Evolutionary conservation across 805 yeast species (phyloP), one percentile per base, ranked within the genome.

Genomic region (Metschnikowia cerradonensis): DNA sequence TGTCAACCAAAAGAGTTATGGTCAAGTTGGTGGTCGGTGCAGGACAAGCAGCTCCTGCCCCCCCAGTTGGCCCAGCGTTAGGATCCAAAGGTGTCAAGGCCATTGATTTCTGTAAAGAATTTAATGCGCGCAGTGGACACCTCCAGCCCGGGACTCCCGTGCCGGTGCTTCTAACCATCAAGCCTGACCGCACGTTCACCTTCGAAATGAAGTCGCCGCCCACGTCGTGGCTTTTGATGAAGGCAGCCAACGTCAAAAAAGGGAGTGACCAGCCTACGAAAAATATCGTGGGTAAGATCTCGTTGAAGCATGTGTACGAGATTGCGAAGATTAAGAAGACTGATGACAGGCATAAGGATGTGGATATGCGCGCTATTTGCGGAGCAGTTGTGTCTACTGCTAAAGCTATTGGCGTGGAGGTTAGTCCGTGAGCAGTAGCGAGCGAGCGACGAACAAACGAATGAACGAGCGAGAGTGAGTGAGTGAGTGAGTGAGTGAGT

Each of bases 31-130:
- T 92, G 46, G 98, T 92, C 3, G 96, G 92, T 7, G 98, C 99
- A 4, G 98, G 98, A 3, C 88, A 90, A 67, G 99, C 99, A 0
- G 94, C 97, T 1, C 98, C 99, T 39, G 86, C 97, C 2, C 99
- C 99, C 30, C 99, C 99, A 6, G 98, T 94, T 30, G 99, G 99
- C 58, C 99, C 99, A 42, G 99, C 98, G 0, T 76, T 94, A 45
- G 99, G 99, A 59, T 92, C 98, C 52, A 92, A 92, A 68, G 99
- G 99, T 76, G 96, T 94, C 43, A 94, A 94, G 67, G 98, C 98
- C 56, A 94, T 94, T 63, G 99, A 94, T 69, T 94, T 94, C 64
- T 92, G 98, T 73, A 94, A 94, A 70, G 98, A 94, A 67, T 94
- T 94, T 77, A 94, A 94, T 67, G 99, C 99, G 23, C 84, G 96